These are phyloP conservation scores for Calonectria pseudoreteaudii DNA, from an alignment of 2,329 filamentous ascomycete species.

Conservation along the genomic window DNA sequence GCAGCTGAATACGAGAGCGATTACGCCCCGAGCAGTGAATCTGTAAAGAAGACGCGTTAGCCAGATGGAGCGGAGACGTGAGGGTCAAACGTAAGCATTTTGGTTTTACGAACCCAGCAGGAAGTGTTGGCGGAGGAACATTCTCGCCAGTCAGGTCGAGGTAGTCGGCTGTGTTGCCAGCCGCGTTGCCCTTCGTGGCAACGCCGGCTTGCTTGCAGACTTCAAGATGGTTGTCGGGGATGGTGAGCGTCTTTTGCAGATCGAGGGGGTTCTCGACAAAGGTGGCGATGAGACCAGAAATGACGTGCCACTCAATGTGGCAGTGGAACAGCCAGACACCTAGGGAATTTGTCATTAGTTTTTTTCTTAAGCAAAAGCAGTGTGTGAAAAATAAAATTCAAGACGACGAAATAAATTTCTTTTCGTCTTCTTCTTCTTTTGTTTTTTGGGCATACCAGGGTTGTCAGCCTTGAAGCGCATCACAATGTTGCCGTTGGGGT, in stretches of 20 bases:
- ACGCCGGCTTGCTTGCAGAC: conserved; percentile 66
- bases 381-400: too few relatives aligned
- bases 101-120: conserved; percentile 64
- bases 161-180: conserved; percentile 74
- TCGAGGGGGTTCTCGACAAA: conserved; percentile 73
- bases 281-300: conserved; percentile 72
- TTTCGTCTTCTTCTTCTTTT: too few relatives aligned
- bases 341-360: conserved; percentile 26
- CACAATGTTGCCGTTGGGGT: conserved; percentile 76
- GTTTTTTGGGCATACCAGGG: conserved; percentile 61
- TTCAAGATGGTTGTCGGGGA: conserved; percentile 71
- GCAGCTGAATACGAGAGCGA: conserved; percentile 81
- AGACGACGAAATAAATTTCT: too few relatives aligned
- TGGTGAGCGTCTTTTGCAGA: conserved; percentile 69
- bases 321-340: conserved; percentile 83
- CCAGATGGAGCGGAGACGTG: background rate
- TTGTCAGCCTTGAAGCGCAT: conserved; percentile 76
- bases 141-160: conserved; percentile 75
- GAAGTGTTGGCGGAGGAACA: conserved; percentile 65
- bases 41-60: conserved; percentile 41
- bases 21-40: conserved; percentile 78
- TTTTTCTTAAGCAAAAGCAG: background rate
- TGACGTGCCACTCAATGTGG: conserved; percentile 83
- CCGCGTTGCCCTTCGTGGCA: conserved; percentile 76
- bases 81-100: background rate